Evolutionary conservation across 495 filamentous ascomycete species (phyloP).

Genomic region (Venustampulla echinocandica): DNA sequence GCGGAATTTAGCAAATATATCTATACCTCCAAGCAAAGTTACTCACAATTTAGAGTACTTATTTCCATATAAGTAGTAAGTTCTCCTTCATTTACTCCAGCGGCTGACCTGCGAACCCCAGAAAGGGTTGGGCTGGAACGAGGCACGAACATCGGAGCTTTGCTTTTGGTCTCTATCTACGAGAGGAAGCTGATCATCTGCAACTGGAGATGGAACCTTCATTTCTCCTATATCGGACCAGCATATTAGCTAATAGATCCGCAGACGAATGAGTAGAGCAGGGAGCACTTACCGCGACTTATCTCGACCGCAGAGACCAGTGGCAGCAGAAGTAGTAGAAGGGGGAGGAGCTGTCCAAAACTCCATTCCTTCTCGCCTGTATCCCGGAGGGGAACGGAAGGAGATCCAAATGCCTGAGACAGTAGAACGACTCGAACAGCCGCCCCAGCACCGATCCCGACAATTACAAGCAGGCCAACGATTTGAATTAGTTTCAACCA

Average conservation of each 20-base stretch:
- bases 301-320: slow-evolving; percentile 47
- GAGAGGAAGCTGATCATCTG: slow-evolving; percentile 21
- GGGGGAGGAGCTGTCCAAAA: slow-evolving; percentile 46
- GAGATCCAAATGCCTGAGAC: slow-evolving; percentile 42
- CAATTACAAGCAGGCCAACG: slow-evolving; percentile 37
- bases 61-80: neutral
- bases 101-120: slow-evolving; percentile 6
- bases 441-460: slow-evolving; percentile 40
- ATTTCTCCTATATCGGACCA: slow-evolving; percentile 27
- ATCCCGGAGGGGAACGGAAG: slow-evolving; percentile 33
- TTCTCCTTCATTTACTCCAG: neutral
- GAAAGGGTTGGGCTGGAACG: slow-evolving; percentile 34
- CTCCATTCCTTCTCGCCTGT: slow-evolving; percentile 46
- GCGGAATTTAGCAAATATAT: neutral
- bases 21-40: neutral
- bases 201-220: slow-evolving; percentile 31
- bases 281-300: slow-evolving; percentile 29
- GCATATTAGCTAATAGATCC: neutral
- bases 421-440: slow-evolving; percentile 40
- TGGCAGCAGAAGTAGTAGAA: slow-evolving; percentile 46
- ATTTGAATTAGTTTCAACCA: slow-evolving; percentile 40
- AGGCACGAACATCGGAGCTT: neutral
- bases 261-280: neutral
- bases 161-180: slow-evolving; percentile 15
- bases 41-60: neutral